Evolutionary conservation across 2,329 filamentous ascomycete genomes (phyloP), one percentile per base, ranked within the genome.

Genomic region (Dichotomopilus funicola): DNA sequence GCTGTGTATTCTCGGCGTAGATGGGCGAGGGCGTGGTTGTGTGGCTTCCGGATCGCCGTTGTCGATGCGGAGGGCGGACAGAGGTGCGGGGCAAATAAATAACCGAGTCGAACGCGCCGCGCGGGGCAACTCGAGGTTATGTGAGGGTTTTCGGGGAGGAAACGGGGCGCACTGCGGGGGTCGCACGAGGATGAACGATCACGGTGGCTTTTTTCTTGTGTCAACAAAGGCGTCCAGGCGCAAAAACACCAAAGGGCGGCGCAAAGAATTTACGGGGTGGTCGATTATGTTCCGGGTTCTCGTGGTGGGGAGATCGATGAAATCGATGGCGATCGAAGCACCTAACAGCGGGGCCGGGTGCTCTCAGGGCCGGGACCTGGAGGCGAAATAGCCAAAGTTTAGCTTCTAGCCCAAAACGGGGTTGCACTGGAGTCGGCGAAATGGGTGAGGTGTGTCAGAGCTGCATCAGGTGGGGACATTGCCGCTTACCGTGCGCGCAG

Each of bases 31-130:
- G 45, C 9, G 13, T 44, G 6, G 42, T 27, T 10, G 5, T 13
- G 27, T 10, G 53, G 27, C 41, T 51, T 55, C 57, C 46, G 37
- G 54, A 46, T 45, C 36, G 54, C 53, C 54, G 48, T 13, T 56
- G 60, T 51, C 38, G 40, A 33, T 13, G 11, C 42, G 46, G 12
- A 27, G 19, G 19, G 19, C 19, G 19, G 19, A 27, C 19, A 27
- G 19, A 27, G 53, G 42, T 43, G 53, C 47, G 54, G 51, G 53
- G 57, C 43, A 54, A 31, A n/a, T 19, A 13, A 31, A 42, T 38
- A 46, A 51, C 6, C 40, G 48, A 12, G 33, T 41, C n/a, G 50
- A 35, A 49, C 13, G 10, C 31, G 12, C 38, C 33, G 19, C n/a
- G 34, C 10, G 43, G 43, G 33, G 42, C 19, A 31, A 12, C 10